Conservation (phyloP, 2,329 filamentous ascomycete genomes). For the Chaetomiaceae sp. region DNA sequence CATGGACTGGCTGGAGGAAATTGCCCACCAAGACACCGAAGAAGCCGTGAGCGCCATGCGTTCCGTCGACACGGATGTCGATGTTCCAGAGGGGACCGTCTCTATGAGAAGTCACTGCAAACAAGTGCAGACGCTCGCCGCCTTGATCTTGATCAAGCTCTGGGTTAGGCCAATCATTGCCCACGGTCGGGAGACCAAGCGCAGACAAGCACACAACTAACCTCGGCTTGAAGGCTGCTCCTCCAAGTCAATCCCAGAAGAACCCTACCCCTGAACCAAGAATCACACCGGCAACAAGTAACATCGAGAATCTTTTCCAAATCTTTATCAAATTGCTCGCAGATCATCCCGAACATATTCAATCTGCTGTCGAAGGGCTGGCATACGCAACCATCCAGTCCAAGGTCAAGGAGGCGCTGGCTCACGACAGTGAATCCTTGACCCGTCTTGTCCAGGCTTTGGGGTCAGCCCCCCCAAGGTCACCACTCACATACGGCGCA, state of each 20-base stretch:
- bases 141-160: slow-evolving; percentile 71
- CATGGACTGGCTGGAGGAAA: slow-evolving; percentile 78
- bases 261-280: slow-evolving; percentile 36
- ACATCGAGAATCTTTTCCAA: slow-evolving; percentile 60
- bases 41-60: slow-evolving; percentile 46
- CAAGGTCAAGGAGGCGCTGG: slow-evolving; percentile 76
- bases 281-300: slow-evolving; percentile 52
- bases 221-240: slow-evolving; percentile 54
- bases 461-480: slow-evolving; percentile 54
- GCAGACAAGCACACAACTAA: too few species aligned
- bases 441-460: slow-evolving; percentile 64
- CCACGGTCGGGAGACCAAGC: too few species aligned
- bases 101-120: slow-evolving; percentile 58
- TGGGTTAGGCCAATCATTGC: too few species aligned
- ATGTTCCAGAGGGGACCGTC: slow-evolving; percentile 56
- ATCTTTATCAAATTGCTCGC: slow-evolving; percentile 65
- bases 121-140: slow-evolving; percentile 61
- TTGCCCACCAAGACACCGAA: slow-evolving; percentile 68
- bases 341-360: slow-evolving; percentile 52
- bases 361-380: slow-evolving; percentile 80
- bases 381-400: slow-evolving; percentile 88
- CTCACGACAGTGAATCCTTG: slow-evolving; percentile 64
- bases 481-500: slow-evolving; percentile 75
- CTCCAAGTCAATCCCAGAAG: slow-evolving; percentile 43
- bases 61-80: slow-evolving; percentile 50